These are phyloP conservation scores for Zygosaccharomyces lentus DNA, from an alignment of 805 yeast genomes.

Conservation along the genomic window DNA sequence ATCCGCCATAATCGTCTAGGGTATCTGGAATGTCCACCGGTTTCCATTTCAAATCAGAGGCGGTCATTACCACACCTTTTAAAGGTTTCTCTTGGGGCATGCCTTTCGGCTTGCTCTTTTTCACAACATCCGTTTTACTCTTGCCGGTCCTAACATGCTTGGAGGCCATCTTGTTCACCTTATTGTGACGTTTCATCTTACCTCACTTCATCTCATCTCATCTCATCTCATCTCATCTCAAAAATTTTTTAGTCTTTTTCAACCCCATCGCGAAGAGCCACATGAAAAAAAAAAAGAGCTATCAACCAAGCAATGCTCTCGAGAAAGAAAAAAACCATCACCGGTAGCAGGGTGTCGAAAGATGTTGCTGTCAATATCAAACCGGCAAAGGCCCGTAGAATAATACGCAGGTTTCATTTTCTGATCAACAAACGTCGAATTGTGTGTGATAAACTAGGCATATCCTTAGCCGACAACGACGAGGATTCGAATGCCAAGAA, in stretches of 20 bases:
- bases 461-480: constrained; percentile 12
- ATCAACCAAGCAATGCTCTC: constrained; percentile 19
- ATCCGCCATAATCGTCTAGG: constrained; percentile 82
- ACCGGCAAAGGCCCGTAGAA: constrained; percentile 65
- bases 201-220: constrained; percentile 3
- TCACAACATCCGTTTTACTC: not conserved
- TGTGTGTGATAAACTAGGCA: constrained; percentile 36
- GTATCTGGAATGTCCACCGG: constrained; percentile 78
- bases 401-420: constrained; percentile 74
- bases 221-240: constrained; percentile 25
- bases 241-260: constrained; percentile 8
- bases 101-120: not conserved
- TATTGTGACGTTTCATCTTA: not conserved
- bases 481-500: constrained; percentile 2
- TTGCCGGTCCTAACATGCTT: not conserved
- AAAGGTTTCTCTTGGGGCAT: not conserved
- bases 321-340: constrained; percentile 32
- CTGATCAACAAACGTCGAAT: constrained; percentile 53
- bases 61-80: constrained; percentile 37
- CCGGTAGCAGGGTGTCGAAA: constrained; percentile 32
- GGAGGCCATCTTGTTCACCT: constrained; percentile 8
- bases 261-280: not conserved
- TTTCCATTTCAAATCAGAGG: constrained; percentile 66
- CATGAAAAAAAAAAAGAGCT: not conserved
- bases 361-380: constrained; percentile 43